phyloP scores from a whole-genome alignment of 345 rosid genomes.

The Eucalyptus cladocalyx region DNA sequence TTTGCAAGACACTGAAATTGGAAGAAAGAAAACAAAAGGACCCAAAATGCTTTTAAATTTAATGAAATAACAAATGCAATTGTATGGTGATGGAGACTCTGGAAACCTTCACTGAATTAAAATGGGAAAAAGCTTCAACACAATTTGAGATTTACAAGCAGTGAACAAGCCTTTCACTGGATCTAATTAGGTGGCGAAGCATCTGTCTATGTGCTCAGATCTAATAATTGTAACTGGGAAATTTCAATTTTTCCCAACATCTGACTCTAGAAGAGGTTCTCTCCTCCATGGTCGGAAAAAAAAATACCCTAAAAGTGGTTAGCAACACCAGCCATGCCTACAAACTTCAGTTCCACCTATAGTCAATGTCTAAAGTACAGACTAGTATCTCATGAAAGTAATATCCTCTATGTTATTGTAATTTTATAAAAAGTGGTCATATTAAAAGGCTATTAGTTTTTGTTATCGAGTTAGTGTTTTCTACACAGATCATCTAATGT shows the following conservation, averaged over 20 bases:
- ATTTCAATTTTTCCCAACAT: too few relatives aligned
- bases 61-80: not conserved
- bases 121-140: not conserved
- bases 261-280: not conserved
- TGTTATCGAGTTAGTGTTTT: not conserved
- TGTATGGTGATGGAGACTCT: not conserved
- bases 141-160: not conserved
- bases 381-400: not conserved
- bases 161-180: not conserved
- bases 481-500: not conserved
- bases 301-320: not conserved
- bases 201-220: not conserved
- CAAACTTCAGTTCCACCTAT: not conserved
- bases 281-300: not conserved
- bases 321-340: not conserved
- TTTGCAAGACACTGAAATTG: not conserved
- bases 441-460: not conserved
- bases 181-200: not conserved
- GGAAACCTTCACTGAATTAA: not conserved
- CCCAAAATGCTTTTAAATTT: not conserved
- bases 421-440: not conserved
- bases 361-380: not conserved
- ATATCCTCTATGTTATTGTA: not conserved
- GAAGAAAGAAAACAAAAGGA: not conserved
- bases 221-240: not conserved